These are phyloP conservation scores for Sarocladium oryzae DNA, from an alignment of 2,329 filamentous ascomycete species.

Conservation along the genomic window DNA sequence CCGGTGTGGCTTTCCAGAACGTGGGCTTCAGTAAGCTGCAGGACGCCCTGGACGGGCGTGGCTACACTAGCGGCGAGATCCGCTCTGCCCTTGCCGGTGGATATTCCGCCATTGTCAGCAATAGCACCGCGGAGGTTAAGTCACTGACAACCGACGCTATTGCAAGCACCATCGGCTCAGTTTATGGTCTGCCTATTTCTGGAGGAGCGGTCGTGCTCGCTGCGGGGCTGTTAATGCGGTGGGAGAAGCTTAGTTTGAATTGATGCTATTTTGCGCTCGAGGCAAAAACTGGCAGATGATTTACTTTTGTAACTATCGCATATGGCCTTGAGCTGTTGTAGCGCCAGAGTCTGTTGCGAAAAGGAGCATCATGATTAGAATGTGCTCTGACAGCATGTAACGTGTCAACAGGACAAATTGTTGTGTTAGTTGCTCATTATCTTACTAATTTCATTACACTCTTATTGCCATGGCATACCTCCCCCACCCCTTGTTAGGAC, in stretches of 20 bases:
- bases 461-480: no score
- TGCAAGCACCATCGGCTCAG: background rate
- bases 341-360: no score
- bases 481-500: no score
- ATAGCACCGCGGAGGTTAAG: background rate
- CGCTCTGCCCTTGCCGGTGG: background rate
- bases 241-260: constrained; percentile 1
- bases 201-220: background rate
- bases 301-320: no score
- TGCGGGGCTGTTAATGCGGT: constrained; percentile 3
- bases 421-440: no score
- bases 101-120: background rate
- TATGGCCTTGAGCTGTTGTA: no score
- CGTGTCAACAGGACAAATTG: no score
- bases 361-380: no score
- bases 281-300: no score
- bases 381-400: no score
- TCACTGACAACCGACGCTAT: background rate
- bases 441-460: no score
- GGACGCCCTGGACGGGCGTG: background rate
- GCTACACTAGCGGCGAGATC: background rate
- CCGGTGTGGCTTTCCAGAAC: constrained; percentile 25
- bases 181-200: background rate
- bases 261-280: no score
- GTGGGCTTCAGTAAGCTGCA: background rate